phyloP scores from a whole-genome alignment of 148 eudicot genomes.

The Rhododendron mucronatum region DNA sequence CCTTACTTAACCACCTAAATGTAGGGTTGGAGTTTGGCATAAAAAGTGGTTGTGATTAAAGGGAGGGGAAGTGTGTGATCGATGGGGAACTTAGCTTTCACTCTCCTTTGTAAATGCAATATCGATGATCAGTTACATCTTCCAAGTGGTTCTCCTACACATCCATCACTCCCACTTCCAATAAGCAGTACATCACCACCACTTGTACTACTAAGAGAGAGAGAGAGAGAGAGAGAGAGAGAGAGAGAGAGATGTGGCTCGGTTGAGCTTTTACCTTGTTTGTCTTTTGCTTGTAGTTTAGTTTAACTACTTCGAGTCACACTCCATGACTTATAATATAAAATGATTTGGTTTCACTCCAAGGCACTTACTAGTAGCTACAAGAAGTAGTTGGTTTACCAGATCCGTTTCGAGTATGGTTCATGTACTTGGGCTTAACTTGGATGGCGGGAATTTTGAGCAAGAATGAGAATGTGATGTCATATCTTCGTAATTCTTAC shows the following conservation, averaged over 20 bases:
- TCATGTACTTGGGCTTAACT: no score
- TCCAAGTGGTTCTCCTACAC: slow-evolving; percentile 17
- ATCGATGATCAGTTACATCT: background rate
- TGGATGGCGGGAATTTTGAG: no score
- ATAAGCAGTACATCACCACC: background rate
- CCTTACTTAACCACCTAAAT: background rate
- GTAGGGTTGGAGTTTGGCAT: slow-evolving; percentile 8
- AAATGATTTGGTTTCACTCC: slow-evolving; percentile 3
- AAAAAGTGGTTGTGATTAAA: background rate
- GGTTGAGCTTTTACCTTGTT: background rate
- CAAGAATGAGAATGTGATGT: no score
- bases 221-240: background rate
- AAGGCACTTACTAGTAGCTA: background rate
- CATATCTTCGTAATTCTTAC: no score
- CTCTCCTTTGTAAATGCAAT: background rate
- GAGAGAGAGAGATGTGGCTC: background rate
- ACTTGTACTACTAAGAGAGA: background rate
- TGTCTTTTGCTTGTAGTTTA: slow-evolving; percentile 3
- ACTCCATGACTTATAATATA: background rate
- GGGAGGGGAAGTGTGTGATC: slow-evolving; percentile 2
- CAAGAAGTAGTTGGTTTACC: background rate
- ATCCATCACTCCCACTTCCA: slow-evolving; percentile 10
- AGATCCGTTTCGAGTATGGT: background rate
- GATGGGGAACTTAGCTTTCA: background rate
- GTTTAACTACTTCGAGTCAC: slow-evolving; percentile 7